Evolutionary conservation across 768 basidiomycete species (phyloP), one percentile per base, ranked within the genome.

Genomic region (Pleurotus eryngii): DNA sequence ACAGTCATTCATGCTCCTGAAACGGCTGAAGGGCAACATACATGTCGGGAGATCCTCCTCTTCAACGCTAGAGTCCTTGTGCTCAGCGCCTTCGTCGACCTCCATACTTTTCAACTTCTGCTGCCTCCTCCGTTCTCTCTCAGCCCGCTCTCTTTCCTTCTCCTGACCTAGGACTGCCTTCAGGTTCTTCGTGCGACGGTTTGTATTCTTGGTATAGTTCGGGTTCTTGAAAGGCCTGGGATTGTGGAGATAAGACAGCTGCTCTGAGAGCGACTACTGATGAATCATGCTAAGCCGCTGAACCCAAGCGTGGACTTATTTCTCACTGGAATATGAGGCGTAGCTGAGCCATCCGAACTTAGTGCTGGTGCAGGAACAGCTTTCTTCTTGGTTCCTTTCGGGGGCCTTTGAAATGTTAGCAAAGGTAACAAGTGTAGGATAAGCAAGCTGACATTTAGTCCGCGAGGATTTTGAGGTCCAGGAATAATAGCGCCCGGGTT

Each of bases 151-250:
- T 0, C 87, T 79, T 62, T 94, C 92, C 4, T 89, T 81, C 66
- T 93, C 92, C 61, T 90, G 87, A 0, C 81, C 80, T 18, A 94
- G 75, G 1, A 94, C 85, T 2, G 84, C 78, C 71, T 93, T 94
- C 64, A 92, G 67, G 61, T 91, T 90, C 75, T 90, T 92, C 18
- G 88, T 83, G 18, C 90, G 78, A 6, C 90, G 78, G 58, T 84
- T 89, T 5, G 79, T 65, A 63, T 90, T 90, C 71, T 87, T 90
- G 5, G 75, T 76, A 64, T 90, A 89, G 24, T 76, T 68, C 0
- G 82, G 78, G 61, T 86, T 90, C 71, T 94, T 94, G 76, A 93
- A 93, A 0, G 90, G 87, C 0, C 87, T 80, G 0, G 87, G 85
- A 24, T 70, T 70, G 57, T 90, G 81, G 2, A 89, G 73, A 63